phyloP scores from a whole-genome alignment of 1,284 basidiomycete species.

The Stygiomarasmius scandens region DNA sequence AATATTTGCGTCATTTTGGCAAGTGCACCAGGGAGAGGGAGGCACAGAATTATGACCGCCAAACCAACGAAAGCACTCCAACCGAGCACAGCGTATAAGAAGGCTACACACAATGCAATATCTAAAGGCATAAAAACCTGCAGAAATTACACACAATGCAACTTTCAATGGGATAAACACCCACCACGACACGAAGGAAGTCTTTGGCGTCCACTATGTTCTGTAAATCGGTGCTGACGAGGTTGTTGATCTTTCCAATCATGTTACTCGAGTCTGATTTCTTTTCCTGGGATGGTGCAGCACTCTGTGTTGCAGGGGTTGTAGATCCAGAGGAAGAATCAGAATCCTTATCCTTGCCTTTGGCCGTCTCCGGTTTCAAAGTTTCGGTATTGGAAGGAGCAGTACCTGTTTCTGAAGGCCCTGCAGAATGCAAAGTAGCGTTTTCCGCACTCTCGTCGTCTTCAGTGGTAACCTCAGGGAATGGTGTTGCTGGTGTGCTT shows the following conservation, averaged over 20 bases:
- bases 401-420: not conserved
- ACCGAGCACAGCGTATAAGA: constrained; percentile 50
- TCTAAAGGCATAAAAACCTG: constrained; percentile 25
- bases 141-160: too few species aligned
- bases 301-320: not conserved
- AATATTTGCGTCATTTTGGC: constrained; percentile 22
- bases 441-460: constrained; percentile 20
- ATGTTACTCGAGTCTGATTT: constrained; percentile 26
- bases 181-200: constrained; percentile 22
- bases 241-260: constrained; percentile 46
- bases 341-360: constrained; percentile 19
- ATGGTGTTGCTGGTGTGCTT: not conserved
- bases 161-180: constrained; percentile 29
- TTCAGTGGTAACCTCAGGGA: not conserved
- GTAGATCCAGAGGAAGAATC: constrained; percentile 3
- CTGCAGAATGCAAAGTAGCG: constrained; percentile 13
- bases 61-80: constrained; percentile 60
- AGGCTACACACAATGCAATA: constrained; percentile 40
- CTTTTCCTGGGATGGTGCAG: not conserved
- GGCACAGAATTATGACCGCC: constrained; percentile 44
- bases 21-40: constrained; percentile 50
- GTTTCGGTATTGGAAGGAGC: constrained; percentile 9
- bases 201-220: constrained; percentile 24
- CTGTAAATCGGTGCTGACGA: constrained; percentile 27
- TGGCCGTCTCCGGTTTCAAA: constrained; percentile 30